Conservation (phyloP, 345 rosid species). For the Aquilaria sinensis region DNA sequence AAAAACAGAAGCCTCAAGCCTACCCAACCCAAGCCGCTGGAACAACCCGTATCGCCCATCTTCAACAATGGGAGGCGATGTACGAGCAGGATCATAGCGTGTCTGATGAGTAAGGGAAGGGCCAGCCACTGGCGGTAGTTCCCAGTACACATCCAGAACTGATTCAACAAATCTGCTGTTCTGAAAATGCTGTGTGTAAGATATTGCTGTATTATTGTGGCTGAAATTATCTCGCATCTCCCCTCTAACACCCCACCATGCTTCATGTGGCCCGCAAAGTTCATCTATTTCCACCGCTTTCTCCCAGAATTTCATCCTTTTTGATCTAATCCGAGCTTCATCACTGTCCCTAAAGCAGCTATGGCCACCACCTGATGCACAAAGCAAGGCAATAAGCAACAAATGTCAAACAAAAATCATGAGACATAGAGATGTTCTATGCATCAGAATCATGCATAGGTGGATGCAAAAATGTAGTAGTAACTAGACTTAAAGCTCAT, state of each 20-base stretch:
- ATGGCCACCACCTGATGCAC: conserved; percentile 85
- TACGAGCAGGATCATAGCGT: conserved; percentile 87
- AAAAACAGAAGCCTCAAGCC: conserved; percentile 71
- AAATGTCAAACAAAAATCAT: background rate
- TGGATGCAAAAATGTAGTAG: too few species aligned
- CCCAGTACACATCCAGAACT: conserved; percentile 85
- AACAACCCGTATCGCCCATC: conserved; percentile 79
- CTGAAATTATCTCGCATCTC: conserved; percentile 87
- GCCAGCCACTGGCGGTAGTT: conserved; percentile 92
- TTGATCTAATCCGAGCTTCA: conserved; percentile 77
- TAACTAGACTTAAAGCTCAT: too few species aligned
- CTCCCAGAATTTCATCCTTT: conserved; percentile 91
- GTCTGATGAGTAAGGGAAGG: conserved; percentile 97
- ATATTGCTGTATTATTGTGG: conserved; percentile 61
- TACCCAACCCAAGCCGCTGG: conserved; percentile 67
- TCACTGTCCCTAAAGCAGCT: conserved; percentile 91
- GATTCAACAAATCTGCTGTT: conserved; percentile 87
- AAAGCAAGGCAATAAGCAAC: conserved; percentile 5
- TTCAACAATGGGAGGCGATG: conserved; percentile 69
- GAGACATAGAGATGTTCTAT: background rate
- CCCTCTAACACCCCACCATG: conserved; percentile 99
- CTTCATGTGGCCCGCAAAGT: conserved; percentile 71
- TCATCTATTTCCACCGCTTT: conserved; percentile 83
- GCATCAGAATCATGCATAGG: background rate
- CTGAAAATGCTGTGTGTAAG: conserved; percentile 69